phyloP scores from a whole-genome alignment of 2,329 filamentous ascomycete genomes.

The Pseudogymnoascus destructans region DNA sequence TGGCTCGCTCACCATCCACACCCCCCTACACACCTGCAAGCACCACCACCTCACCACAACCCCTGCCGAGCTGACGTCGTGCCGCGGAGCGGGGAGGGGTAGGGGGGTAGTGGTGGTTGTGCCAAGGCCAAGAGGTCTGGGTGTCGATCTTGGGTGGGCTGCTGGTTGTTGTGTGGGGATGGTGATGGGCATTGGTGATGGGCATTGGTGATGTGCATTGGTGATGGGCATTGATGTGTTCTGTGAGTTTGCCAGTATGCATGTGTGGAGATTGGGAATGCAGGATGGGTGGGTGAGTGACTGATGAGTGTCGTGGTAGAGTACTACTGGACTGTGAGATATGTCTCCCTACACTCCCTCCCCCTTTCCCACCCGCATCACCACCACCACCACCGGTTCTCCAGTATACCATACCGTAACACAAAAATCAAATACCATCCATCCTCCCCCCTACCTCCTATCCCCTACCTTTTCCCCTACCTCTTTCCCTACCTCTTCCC shows the following conservation, averaged over 20 bases:
- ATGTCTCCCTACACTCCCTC: too few species aligned
- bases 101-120: background rate
- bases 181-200: background rate
- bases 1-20: background rate
- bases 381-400: background rate
- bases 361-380: background rate
- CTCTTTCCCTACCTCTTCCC: background rate
- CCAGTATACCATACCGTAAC: background rate
- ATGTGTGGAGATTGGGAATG: background rate
- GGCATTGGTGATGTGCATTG: background rate
- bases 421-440: background rate
- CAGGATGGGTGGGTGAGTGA: background rate
- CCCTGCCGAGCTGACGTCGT: constrained; percentile 2
- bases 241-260: background rate
- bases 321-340: background rate
- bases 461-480: background rate
- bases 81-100: background rate
- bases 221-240: background rate
- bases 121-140: background rate
- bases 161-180: background rate
- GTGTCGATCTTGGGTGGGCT: constrained; percentile 6
- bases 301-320: background rate
- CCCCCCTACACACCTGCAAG: background rate
- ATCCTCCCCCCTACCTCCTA: background rate
- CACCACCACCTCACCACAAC: background rate